Evolutionary conservation across 73 alveolate genomes (phyloP), one percentile per base, ranked within the genome.

Genomic region (Tetrahymena malaccensis): DNA sequence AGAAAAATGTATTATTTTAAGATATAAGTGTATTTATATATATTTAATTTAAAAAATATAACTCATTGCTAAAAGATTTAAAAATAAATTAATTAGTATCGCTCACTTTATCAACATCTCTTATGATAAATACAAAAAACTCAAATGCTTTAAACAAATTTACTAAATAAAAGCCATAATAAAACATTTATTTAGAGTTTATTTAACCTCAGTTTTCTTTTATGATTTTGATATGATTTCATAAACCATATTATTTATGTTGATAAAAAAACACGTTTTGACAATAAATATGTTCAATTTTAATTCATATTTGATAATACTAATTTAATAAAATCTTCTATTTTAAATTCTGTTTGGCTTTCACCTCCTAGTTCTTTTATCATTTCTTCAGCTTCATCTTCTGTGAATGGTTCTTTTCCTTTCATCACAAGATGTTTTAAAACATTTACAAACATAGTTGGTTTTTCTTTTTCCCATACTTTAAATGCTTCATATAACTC

Each of bases 361-460:
- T 70, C 89, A 25, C 89, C 89, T 70, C 89, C 89, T 4, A 70
- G 37, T 85, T 95, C 96, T 37, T 94, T 94, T 34, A 94, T 94
- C 85, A 98, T 96, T 84, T 98, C 97, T 70, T 97, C 98, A 13
- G 98, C 96, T 93, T 97, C 98, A 43, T 97, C 98, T 35, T 98
- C 99, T 44, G 94, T 93, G 97, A 98, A 96, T 58, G 97, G 96
- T 93, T 98, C 99, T 70, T 99, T 99, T 55, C 94, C 43, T 56
- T 94, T 96, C 94, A 89, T 96, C 96, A 98, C 96, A 93, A 95
- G 50, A 50, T 85, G 96, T 58, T 96, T 96, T 35, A 98, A 96
- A 37, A 94, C 95, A 94, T 94, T 97, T 34, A 96, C 96, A 85
- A 97, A 50, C 35, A 98, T 70, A 93, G 94, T 96, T 43, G 96